Evolutionary conservation across 768 basidiomycete species (phyloP), one percentile per base, ranked within the genome.

Genomic region (Paxillus rubicundulus): DNA sequence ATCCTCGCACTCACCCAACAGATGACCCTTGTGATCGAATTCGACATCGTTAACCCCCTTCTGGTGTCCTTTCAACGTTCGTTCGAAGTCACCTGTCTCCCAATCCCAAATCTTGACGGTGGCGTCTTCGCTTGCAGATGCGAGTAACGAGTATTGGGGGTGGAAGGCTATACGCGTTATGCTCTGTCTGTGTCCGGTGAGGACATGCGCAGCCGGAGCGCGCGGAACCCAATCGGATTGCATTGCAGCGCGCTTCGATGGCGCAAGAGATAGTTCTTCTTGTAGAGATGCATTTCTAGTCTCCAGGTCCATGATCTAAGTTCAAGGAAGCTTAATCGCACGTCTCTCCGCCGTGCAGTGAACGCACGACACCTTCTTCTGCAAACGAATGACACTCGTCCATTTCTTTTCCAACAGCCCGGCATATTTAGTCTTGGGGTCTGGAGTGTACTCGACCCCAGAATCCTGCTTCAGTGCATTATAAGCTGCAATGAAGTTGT

Each of bases 331-430:
- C 16, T 56, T 41, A 40, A 54, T 55, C 45, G 43, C 28, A 38
- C 18, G 33, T 9, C 20, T 18, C 38, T 45, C 52, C 36, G 51
- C 33, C 54, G 54, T n/a, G 38, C 24, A 33, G 56, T 55, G 41
- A 39, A 44, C 34, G 41, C 34, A 60, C 63, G 57, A 55, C 40
- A 87, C 92, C 85, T 95, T 96, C 79, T 95, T 92, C 76, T 98
- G 95, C 67, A 98, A 71, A 59, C 95, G 81, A 53, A 98, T 95
- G 32, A 97, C 92, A 64, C 88, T 91, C 45, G 92, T 96, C 95
- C 95, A 98, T 71, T 98, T 98, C 85, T 96, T 96, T 76, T 92
- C 95, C 54, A 98, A 73, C 51, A 98, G 73, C 1, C 93, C 94
- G 2, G 85, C 84, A 62, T 85, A 87, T 68, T 90, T 88, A 46